These are phyloP conservation scores for Neurospora sp. DNA, from an alignment of 2,329 filamentous ascomycete species.

Conservation along the genomic window DNA sequence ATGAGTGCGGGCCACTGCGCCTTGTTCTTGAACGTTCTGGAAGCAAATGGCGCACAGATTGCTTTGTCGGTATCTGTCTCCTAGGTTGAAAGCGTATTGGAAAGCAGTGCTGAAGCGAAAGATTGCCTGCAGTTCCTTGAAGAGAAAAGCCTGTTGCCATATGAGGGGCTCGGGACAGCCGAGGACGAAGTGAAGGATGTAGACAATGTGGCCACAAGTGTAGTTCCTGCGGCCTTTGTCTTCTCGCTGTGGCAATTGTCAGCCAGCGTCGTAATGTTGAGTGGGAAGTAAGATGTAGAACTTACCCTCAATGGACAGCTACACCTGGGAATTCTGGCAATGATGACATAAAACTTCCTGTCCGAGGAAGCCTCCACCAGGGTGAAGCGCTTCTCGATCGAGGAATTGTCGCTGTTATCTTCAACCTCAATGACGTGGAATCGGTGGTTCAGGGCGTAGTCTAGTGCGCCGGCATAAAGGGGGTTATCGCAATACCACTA, in stretches of 20 bases:
- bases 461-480: background rate
- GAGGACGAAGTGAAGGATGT: background rate
- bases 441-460: background rate
- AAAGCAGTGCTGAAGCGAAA: background rate
- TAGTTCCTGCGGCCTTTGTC: background rate
- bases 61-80: no score
- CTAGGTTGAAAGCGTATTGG: no score
- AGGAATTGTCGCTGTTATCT: background rate
- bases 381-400: background rate
- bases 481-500: background rate
- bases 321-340: background rate
- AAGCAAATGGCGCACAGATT: no score
- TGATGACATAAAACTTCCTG: background rate
- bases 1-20: no score
- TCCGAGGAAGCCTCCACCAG: background rate
- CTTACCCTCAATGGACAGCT: background rate
- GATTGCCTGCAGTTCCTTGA: background rate
- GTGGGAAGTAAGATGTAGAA: background rate
- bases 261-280: no score
- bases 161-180: background rate
- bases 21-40: no score
- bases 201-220: background rate
- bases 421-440: background rate
- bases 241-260: no score
- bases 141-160: background rate